These are phyloP conservation scores for Epichloe gansuensis DNA, from an alignment of 2,329 filamentous ascomycete species.

Conservation along the genomic window DNA sequence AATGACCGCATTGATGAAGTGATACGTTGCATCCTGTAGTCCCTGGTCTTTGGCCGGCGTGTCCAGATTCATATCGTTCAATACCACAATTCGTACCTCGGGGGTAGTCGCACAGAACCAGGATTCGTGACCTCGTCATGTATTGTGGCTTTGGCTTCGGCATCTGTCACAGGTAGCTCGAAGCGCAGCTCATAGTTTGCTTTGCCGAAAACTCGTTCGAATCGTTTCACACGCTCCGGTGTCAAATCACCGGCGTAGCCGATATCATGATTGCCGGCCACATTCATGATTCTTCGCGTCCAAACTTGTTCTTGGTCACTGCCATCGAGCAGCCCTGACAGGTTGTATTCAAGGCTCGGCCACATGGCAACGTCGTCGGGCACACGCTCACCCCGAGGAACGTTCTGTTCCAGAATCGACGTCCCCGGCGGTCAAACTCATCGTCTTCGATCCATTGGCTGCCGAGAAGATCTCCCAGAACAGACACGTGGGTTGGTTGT, in stretches of 20 bases:
- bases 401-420: slow-evolving; percentile 69
- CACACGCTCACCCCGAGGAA: slow-evolving; percentile 59
- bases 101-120: slow-evolving; percentile 41
- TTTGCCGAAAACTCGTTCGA: slow-evolving; percentile 74
- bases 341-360: slow-evolving; percentile 36
- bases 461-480: slow-evolving; percentile 82
- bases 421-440: slow-evolving; percentile 66
- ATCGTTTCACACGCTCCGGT: slow-evolving; percentile 60
- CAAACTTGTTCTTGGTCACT: slow-evolving; percentile 42
- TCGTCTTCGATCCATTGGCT: slow-evolving; percentile 87
- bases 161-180: slow-evolving; percentile 37
- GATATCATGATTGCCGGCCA: slow-evolving; percentile 92
- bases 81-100: slow-evolving; percentile 67
- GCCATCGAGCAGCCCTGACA: slow-evolving; percentile 36
- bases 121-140: slow-evolving; percentile 31
- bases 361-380: slow-evolving; percentile 39
- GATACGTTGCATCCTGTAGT: slow-evolving; percentile 66
- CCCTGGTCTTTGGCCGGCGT: slow-evolving; percentile 56
- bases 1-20: slow-evolving; percentile 62
- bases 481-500: slow-evolving; percentile 71
- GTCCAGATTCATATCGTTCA: slow-evolving; percentile 93
- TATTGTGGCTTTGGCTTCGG: slow-evolving; percentile 27
- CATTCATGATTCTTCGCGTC: slow-evolving; percentile 70
- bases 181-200: slow-evolving; percentile 84
- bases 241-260: slow-evolving; percentile 91